These are phyloP conservation scores for Podospora bellae-mahoneyi DNA, from an alignment of 495 filamentous ascomycete genomes.

Conservation along the genomic window DNA sequence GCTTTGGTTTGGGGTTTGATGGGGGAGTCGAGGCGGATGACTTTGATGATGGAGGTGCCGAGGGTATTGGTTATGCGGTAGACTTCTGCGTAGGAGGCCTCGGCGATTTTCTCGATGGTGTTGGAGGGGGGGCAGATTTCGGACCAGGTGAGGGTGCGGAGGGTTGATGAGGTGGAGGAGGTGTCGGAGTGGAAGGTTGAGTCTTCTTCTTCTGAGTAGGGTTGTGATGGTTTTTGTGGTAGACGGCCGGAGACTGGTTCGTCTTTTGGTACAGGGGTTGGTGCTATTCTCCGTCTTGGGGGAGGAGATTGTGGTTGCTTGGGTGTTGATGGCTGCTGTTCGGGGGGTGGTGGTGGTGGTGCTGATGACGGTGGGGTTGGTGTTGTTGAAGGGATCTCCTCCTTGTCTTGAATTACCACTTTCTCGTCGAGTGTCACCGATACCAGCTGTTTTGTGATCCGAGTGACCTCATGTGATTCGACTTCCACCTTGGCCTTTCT, in stretches of 20 bases:
- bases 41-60: constrained; percentile 52
- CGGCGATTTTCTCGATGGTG: constrained; percentile 60
- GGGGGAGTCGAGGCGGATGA: constrained; percentile 47
- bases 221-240: constrained; percentile 1
- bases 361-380: background rate
- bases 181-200: constrained; percentile 11
- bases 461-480: background rate
- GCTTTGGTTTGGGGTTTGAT: constrained; percentile 45
- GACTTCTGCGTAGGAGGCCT: constrained; percentile 67
- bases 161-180: constrained; percentile 10
- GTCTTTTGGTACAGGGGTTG: background rate
- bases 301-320: background rate
- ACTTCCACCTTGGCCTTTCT: background rate
- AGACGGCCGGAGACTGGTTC: background rate
- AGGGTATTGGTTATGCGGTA: constrained; percentile 55
- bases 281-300: constrained; percentile 7
- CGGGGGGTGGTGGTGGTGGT: background rate
- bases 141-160: constrained; percentile 48
- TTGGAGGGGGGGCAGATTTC: constrained; percentile 48
- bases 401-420: background rate
- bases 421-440: background rate
- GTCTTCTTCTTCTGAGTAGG: background rate
- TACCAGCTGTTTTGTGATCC: constrained; percentile 7
- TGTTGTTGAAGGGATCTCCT: background rate
- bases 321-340: background rate